Evolutionary conservation across 768 basidiomycete species (phyloP), one percentile per base, ranked within the genome.

Genomic region (Crepidotus variabilis): DNA sequence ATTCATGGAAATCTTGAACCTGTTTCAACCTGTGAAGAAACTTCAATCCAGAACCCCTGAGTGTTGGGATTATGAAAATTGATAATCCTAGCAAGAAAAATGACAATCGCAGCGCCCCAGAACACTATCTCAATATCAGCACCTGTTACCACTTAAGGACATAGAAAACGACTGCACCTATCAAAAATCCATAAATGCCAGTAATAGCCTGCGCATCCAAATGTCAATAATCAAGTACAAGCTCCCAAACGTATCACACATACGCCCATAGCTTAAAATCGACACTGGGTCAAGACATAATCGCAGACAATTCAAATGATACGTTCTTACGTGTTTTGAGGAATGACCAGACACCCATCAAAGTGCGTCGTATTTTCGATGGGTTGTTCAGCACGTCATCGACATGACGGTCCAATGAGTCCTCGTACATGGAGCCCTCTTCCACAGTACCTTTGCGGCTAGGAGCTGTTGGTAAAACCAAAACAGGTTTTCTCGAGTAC

Each of bases 81-180:
- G 67, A 93, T 92, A 47, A 84, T 76, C 65, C 81, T 83, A 21
- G 70, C 72, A 3, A 90, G 71, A 69, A 92, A 86, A 51, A 92
- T 69, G 13, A 92, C 88, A 59, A 94, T 85, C 2, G 86, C 92
- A 20, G 89, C 82, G 14, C 92, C 92, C 92, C 91, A 94, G 63
- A 94, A 93, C 0, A 87, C 92, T 82, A 63, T 28, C 5, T 18
- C 11, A 45, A 24, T 34, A 61, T 28, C 50, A 61, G 45, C 48
- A 55, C 45, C n/a, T 34, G 32, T 23, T 48, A 35, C 22, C 34
- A 23, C 48, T 39, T 4, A 9, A 18, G 20, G 9, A 36, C 28
- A 20, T 10, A 13, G n/a, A 9, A 43, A 22, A 47, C 58, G 2
- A 22, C 50, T 81, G 55, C 61, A 84, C 86, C 86, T 36, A 87